Evolutionary conservation across 345 rosid species (phyloP).

Genomic region (Jatropha curcas): DNA sequence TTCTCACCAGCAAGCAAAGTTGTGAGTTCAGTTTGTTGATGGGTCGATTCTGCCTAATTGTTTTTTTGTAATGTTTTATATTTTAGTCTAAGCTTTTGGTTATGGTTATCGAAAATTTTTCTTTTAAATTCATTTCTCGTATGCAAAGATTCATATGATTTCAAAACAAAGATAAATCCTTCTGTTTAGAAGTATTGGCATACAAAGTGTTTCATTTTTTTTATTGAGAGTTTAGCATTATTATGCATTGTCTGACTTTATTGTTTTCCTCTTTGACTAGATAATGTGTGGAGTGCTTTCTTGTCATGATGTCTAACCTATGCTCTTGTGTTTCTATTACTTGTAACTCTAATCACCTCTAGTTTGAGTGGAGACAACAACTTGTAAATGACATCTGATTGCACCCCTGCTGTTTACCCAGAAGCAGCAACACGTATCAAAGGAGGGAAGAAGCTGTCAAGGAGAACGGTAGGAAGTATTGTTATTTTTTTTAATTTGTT

Average conservation of each 20-base stretch:
- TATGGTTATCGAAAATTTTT: background rate
- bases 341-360: constrained; percentile 75
- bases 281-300: constrained; percentile 32
- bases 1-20: background rate
- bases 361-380: constrained; percentile 92
- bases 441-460: constrained; percentile 71
- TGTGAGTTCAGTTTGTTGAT: background rate
- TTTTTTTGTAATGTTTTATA: background rate
- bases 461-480: constrained; percentile 66
- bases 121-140: background rate
- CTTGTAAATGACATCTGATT: constrained; percentile 64
- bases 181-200: background rate
- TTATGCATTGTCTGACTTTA: constrained; percentile 3
- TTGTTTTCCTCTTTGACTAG: constrained; percentile 34
- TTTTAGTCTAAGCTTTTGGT: background rate
- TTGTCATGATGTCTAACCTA: constrained; percentile 62
- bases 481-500: background rate
- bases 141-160: background rate
- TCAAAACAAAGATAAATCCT: background rate
- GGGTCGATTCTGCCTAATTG: background rate
- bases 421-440: constrained; percentile 57
- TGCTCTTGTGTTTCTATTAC: constrained; percentile 73
- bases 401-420: constrained; percentile 45
- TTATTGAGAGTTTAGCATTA: too few species aligned
- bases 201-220: too few species aligned